Base-by-base conservation (phyloP, 345 rosid genomes). In the Eucalyptus grandis region DNA sequence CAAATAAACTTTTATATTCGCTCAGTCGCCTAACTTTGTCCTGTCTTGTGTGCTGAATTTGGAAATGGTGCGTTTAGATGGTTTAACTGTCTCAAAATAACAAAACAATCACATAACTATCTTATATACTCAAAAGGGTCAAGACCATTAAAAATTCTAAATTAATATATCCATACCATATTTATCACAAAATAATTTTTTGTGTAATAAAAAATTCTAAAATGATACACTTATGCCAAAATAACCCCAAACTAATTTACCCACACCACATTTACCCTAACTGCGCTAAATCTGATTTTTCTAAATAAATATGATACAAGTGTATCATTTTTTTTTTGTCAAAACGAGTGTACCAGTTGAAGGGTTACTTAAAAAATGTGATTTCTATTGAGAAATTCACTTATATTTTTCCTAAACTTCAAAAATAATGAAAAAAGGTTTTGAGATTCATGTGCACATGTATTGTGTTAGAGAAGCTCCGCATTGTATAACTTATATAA, bases 271-370 rank as follows among this genome's bases (percentile, higher is more conserved):
- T 13, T n/a, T 65, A 65, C 19, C 19, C 2, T 7, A 65, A 65
- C 0, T 65, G 3, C 2, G 0, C 1, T 65, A 8, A n/a, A 65
- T n/a, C 1, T 65, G 19, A 3, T 65, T 65, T 65, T 65, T 65
- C 8, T 15, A 0, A 16, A 15, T n/a, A 65, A n/a, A 65, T 65
- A n/a, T 65, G 3, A 16, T 15, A 15, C 1, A 2, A 8, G 16
- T 15, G 21, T 56, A 56, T 26, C 2, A 1, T 22, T 54, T 56
- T 22, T 56, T 56, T 24, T 8, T 22, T 4, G 30, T 56, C 30
- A 22, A 56, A 56, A 15, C 2, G 1, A 16, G 16, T 16, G 6
- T 65, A 65, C 77, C 3, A 2, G 8, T 37, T 37, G 27, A 72
- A 40, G 83, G 15, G 40, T 77, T 11, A 21, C 83, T 10, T 37